phyloP scores from a whole-genome alignment of 208 protist species.

The Crithidia thermophila region DNA sequence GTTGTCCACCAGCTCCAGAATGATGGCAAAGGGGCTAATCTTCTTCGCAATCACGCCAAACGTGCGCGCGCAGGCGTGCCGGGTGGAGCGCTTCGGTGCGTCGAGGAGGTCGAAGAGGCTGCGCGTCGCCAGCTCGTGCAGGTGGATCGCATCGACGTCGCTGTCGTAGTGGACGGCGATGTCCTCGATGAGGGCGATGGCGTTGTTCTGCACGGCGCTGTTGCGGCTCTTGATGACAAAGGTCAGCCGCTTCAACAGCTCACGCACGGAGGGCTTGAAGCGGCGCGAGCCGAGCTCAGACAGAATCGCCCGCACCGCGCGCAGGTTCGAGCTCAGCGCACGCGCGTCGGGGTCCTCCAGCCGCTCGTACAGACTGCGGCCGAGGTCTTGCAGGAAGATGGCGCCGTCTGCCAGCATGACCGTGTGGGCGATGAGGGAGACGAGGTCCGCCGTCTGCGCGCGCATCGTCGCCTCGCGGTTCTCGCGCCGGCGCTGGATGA shows the following conservation, averaged over 20 bases:
- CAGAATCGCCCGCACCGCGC: slow-evolving; percentile 97
- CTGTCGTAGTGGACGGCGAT: slow-evolving; percentile 93
- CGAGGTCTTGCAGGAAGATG: slow-evolving; percentile 95
- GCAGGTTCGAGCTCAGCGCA: slow-evolving; percentile 96
- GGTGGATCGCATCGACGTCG: slow-evolving; percentile 89
- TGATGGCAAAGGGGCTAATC: slow-evolving; percentile 99
- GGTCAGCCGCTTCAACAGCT: slow-evolving; percentile 97
- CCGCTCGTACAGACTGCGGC: slow-evolving; percentile 98
- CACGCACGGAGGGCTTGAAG: slow-evolving; percentile 96
- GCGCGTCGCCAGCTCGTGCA: slow-evolving; percentile 98
- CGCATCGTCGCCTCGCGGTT: slow-evolving; percentile 93
- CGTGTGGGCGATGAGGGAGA: slow-evolving; percentile 94
- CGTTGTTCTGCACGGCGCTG: slow-evolving; percentile 98
- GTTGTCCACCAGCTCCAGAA: slow-evolving; percentile 99
- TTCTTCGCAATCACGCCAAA: slow-evolving; percentile 99
- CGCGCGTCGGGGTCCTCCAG: slow-evolving; percentile 98
- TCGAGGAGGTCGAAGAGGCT: slow-evolving; percentile 99
- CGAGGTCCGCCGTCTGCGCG: slow-evolving; percentile 97
- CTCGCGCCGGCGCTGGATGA: slow-evolving; percentile 97
- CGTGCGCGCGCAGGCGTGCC: slow-evolving; percentile 96
- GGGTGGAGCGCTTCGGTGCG: slow-evolving; percentile 97
- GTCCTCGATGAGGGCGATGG: slow-evolving; percentile 97
- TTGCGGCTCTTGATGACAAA: slow-evolving; percentile 99
- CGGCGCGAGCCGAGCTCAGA: slow-evolving; percentile 95
- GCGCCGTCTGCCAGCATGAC: slow-evolving; percentile 96